A percentile compares a stretch with the other conserved stretches of the same genome.
These are phyloP conservation scores for Ogataea populi-albae DNA, from an alignment of 805 yeast genomes.

Conservation along the genomic window DNA sequence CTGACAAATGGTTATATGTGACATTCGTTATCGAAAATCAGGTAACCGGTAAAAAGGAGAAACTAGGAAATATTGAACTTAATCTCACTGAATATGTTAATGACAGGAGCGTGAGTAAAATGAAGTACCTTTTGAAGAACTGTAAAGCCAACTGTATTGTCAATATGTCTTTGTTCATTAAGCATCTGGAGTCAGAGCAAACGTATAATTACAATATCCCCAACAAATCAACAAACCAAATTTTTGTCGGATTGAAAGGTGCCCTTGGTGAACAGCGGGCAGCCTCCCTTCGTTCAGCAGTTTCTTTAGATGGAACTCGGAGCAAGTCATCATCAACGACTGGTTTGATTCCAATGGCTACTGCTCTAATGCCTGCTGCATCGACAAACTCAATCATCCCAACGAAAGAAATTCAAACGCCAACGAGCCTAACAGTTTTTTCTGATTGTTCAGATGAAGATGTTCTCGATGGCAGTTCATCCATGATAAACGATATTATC, in stretches of 20 bases:
- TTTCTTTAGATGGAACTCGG: not conserved
- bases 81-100: constrained; percentile 71
- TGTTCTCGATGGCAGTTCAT: constrained; percentile 4
- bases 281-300: not conserved
- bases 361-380: not conserved
- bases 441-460: not conserved
- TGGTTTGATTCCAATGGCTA: not conserved
- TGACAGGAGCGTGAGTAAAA: constrained; percentile 48
- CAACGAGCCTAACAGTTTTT: not conserved
- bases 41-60: constrained; percentile 37
- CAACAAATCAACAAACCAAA: constrained; percentile 16
- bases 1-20: constrained; percentile 41
- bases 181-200: constrained; percentile 16
- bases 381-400: not conserved
- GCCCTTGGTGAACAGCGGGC: constrained; percentile 14
- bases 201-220: constrained; percentile 20
- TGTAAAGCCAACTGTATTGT: constrained; percentile 84
- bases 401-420: not conserved
- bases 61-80: constrained; percentile 63
- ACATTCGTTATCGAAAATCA: constrained; percentile 35
- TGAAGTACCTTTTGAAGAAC: constrained; percentile 68
- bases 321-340: not conserved
- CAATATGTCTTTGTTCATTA: constrained; percentile 47
- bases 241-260: constrained; percentile 25
- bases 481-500: constrained; percentile 21